Evolutionary conservation across 805 yeast genomes (phyloP).

Genomic region (Myxozyma vanderwaltii): DNA sequence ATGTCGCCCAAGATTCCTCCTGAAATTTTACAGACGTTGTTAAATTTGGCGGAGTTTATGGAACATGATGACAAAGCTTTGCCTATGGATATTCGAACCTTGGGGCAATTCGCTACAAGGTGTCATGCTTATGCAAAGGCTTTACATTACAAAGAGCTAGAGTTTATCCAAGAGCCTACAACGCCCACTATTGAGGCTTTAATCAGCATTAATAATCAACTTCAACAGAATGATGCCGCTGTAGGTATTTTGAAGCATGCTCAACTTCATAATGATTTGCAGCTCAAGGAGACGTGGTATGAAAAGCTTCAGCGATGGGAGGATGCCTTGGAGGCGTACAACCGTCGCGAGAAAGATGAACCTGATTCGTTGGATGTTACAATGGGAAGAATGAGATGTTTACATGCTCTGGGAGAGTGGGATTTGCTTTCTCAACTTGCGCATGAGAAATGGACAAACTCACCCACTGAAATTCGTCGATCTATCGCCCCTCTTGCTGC

Average conservation of each 20-base stretch:
- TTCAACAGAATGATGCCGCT: slow-evolving; percentile 97
- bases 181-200: slow-evolving; percentile 89
- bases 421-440: slow-evolving; percentile 86
- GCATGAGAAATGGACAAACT: slow-evolving; percentile 76
- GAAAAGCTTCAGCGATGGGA: slow-evolving; percentile 98
- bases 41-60: slow-evolving; percentile 92
- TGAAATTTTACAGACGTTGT: slow-evolving; percentile 85
- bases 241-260: slow-evolving; percentile 95
- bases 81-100: slow-evolving; percentile 84
- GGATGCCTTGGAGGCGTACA: slow-evolving; percentile 90
- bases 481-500: slow-evolving; percentile 97
- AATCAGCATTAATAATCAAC: slow-evolving; percentile 87
- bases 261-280: slow-evolving; percentile 71
- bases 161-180: slow-evolving; percentile 89
- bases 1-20: slow-evolving; percentile 93
- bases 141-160: slow-evolving; percentile 90
- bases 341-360: slow-evolving; percentile 65
- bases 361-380: slow-evolving; percentile 74
- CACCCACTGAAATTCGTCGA: slow-evolving; percentile 72
- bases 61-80: slow-evolving; percentile 95
- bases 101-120: slow-evolving; percentile 90
- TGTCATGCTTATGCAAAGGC: slow-evolving; percentile 99
- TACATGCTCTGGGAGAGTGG: slow-evolving; percentile 99
- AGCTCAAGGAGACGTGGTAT: slow-evolving; percentile 95
- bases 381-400: slow-evolving; percentile 97